Base-by-base conservation (phyloP, 1,284 basidiomycete species). In the Tilletia indica region DNA sequence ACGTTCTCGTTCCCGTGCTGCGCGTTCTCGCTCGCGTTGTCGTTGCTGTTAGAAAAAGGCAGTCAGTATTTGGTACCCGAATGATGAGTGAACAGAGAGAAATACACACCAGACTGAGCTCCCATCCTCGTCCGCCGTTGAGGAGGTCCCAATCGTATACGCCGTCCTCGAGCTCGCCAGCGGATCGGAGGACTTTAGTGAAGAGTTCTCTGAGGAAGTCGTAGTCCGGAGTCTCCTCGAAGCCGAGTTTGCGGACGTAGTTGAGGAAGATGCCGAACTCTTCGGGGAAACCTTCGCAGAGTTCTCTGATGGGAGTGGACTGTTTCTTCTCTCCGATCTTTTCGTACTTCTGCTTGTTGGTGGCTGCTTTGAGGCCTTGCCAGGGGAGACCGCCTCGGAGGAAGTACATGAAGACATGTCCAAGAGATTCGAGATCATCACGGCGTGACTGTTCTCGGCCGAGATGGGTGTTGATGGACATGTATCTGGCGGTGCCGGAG, bases 301-400 rank as follows among this genome's bases (percentile, higher is more conserved):
- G 89, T 72, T 94, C 88, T 84, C 97, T 94, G 71, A 94, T 97
- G 25, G 95, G 93, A 0, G 94, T 97, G 42, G 94, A 97, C 94
- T 97, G 97, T 89, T 97, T 95, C 90, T 97, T 98, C 88, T 97
- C 95, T 94, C 97, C 97, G 87, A 98, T 98, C 72, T 94, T 90
- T 86, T 97, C 95, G 86, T 97, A 97, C 87, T 97, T 97, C 88
- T 98, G 95, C 90, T 97, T 97, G 51, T 68, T 68, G 72, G 94
- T 97, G 48, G 94, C 94, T 74, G 94, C 95, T 88, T 97, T 97
- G 84, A 97, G 89, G 70, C 94, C 94, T 86, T 97, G 95, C 95
- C 95, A 97, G 25, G 95, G 95, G 61, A 97, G 90, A 74, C 93
- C 91, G 70, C 95, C 94, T 77, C 94, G 93, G 77, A 97, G 90